phyloP scores from a whole-genome alignment of 148 eudicot genomes.

The Drosera capensis region DNA sequence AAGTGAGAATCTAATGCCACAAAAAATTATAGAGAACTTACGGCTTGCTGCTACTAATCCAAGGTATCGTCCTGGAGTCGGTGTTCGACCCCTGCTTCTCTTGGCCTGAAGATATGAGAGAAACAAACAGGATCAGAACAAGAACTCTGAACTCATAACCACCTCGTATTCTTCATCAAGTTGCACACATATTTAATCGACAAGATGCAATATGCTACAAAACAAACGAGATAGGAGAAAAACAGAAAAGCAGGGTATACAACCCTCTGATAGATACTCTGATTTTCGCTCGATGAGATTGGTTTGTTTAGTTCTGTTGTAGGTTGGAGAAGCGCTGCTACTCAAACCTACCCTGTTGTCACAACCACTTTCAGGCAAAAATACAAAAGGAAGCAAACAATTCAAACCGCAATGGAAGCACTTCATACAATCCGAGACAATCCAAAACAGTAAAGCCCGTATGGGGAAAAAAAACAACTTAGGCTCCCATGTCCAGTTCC shows the following conservation, averaged over 20 bases:
- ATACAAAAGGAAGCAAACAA: constrained; percentile 41
- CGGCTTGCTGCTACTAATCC: constrained; percentile 51
- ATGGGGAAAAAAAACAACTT: background rate
- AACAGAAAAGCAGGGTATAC: constrained; percentile 93
- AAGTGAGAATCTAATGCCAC: background rate
- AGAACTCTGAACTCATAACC: background rate
- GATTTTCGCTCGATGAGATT: constrained; percentile 59
- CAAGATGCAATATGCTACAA: background rate
- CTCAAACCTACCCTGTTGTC: constrained; percentile 90
- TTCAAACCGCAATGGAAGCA: constrained; percentile 18
- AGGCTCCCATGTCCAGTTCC: background rate
- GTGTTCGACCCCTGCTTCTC: constrained; percentile 86
- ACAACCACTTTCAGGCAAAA: constrained; percentile 65
- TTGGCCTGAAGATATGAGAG: constrained; percentile 40
- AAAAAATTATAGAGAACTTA: constrained; percentile 14
- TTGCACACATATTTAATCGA: background rate
- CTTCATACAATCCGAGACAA: constrained; percentile 5
- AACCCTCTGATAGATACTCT: constrained; percentile 71
- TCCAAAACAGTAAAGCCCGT: background rate
- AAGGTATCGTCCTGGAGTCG: constrained; percentile 89
- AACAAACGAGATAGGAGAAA: constrained; percentile 3
- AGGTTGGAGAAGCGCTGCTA: constrained; percentile 97
- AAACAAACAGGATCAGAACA: constrained; percentile 1
- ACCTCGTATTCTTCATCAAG: background rate
- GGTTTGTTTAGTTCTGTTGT: constrained; percentile 58